Conservation (phyloP, 2,329 filamentous ascomycete species). For the Podosphaera aphanis region DNA sequence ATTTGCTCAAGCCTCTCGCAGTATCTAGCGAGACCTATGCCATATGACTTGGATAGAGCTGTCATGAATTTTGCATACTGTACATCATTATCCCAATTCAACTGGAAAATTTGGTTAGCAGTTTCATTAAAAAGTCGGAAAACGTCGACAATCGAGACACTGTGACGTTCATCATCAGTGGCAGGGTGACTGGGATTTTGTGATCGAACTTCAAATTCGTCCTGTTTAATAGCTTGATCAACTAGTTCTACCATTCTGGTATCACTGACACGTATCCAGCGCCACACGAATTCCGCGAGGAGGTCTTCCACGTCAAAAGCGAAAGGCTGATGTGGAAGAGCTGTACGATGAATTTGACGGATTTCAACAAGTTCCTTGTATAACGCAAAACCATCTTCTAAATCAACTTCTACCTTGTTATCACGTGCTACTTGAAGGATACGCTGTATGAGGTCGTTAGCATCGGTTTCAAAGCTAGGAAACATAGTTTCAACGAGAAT, state of each 20-base stretch:
- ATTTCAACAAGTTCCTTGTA: constrained; percentile 78
- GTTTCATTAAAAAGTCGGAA: constrained; percentile 87
- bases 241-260: constrained; percentile 61
- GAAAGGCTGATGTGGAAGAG: constrained; percentile 51
- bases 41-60: constrained; percentile 62
- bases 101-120: constrained; percentile 60
- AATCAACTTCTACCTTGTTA: constrained; percentile 49
- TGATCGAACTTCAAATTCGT: constrained; percentile 56
- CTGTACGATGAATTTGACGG: constrained; percentile 54
- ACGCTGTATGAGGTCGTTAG: constrained; percentile 57
- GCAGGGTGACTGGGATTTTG: constrained; percentile 38
- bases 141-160: constrained; percentile 76
- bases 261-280: constrained; percentile 72
- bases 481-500: constrained; percentile 67
- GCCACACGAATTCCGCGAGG: constrained; percentile 82
- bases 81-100: constrained; percentile 82
- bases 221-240: constrained; percentile 74
- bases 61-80: constrained; percentile 98
- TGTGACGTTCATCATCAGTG: constrained; percentile 67
- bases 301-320: constrained; percentile 71
- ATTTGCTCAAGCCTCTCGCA: constrained; percentile 74
- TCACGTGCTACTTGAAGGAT: constrained; percentile 54
- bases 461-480: constrained; percentile 75
- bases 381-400: constrained; percentile 83
- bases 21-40: constrained; percentile 62